Evolutionary conservation across 768 basidiomycete genomes (phyloP).

Genomic region (Cytidiella melzeri): DNA sequence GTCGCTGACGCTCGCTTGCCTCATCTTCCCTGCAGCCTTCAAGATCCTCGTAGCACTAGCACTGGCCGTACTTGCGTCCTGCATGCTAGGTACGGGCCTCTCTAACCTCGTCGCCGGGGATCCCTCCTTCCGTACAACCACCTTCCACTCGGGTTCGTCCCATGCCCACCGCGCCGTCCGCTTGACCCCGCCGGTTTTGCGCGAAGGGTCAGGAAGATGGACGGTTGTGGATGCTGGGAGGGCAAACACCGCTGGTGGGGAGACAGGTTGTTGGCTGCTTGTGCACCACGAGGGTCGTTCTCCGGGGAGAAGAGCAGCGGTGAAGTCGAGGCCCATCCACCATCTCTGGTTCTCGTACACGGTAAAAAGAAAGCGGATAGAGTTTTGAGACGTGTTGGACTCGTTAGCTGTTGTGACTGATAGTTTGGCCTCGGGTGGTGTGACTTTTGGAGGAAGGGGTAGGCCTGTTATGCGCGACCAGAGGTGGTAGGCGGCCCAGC

Average conservation of each 20-base stretch:
- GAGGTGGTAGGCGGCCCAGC: constrained; percentile 51
- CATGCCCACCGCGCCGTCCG: constrained; percentile 81
- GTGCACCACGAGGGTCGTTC: constrained; percentile 89
- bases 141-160: constrained; percentile 89
- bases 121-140: constrained; percentile 55
- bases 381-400: constrained; percentile 7
- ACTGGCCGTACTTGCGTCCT: constrained; percentile 38
- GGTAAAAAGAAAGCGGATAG: constrained; percentile 77
- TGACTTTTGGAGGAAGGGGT: constrained; percentile 34
- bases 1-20: constrained; percentile 33
- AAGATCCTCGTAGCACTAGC: constrained; percentile 31
- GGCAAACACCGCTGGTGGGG: constrained; percentile 64
- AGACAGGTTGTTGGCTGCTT: constrained; percentile 48
- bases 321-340: constrained; percentile 99
- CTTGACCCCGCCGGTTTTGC: constrained; percentile 42
- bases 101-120: constrained; percentile 52
- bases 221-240: constrained; percentile 59
- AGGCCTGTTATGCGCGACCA: constrained; percentile 50
- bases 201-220: constrained; percentile 36
- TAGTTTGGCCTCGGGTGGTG: constrained; percentile 23
- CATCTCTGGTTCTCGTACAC: constrained; percentile 92
- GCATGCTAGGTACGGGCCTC: constrained; percentile 44
- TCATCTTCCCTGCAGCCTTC: constrained; percentile 45
- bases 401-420: constrained; percentile 13
- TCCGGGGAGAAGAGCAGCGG: constrained; percentile 80